Evolutionary conservation across 2,329 filamentous ascomycete species (phyloP).

Genomic region (Nemania sp.): DNA sequence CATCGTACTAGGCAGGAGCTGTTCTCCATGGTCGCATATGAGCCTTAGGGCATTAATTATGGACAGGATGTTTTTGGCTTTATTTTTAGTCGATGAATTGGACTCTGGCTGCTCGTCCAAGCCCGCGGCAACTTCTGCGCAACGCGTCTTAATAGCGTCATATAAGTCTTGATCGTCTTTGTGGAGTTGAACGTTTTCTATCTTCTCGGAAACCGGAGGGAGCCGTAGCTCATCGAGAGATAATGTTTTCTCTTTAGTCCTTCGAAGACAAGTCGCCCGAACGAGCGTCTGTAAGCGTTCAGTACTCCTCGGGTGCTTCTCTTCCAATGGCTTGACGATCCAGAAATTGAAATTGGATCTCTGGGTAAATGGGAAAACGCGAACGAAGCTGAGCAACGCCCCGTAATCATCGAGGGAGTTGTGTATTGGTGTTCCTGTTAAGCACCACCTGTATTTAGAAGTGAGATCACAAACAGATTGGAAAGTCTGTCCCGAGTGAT

Average conservation of each 20-base stretch:
- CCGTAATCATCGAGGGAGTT: slow-evolving; percentile 48
- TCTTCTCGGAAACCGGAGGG: slow-evolving; percentile 16
- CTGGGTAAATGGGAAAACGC: slow-evolving; percentile 31
- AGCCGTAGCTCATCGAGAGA: slow-evolving; percentile 22
- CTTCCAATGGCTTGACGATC: not conserved
- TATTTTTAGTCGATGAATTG: not conserved
- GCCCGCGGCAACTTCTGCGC: not conserved
- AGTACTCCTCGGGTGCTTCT: not conserved
- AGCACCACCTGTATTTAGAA: slow-evolving; percentile 44
- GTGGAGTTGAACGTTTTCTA: slow-evolving; percentile 13
- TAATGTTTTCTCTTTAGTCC: slow-evolving; percentile 33
- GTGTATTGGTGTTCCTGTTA: slow-evolving; percentile 49
- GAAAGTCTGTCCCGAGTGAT: slow-evolving; percentile 39
- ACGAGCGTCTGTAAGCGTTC: not conserved
- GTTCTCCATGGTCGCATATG: slow-evolving; percentile 2
- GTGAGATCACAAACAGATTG: slow-evolving; percentile 34
- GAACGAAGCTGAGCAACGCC: slow-evolving; percentile 42
- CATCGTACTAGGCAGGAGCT: not conserved
- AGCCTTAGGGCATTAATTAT: not conserved
- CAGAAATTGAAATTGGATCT: slow-evolving; percentile 4
- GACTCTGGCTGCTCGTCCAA: not conserved
- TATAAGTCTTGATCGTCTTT: not conserved
- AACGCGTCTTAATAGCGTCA: not conserved
- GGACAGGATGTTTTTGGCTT: not conserved
- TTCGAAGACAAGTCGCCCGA: slow-evolving; percentile 38